phyloP scores from a whole-genome alignment of 257 asterid genomes.

The Cordia subcordata region DNA sequence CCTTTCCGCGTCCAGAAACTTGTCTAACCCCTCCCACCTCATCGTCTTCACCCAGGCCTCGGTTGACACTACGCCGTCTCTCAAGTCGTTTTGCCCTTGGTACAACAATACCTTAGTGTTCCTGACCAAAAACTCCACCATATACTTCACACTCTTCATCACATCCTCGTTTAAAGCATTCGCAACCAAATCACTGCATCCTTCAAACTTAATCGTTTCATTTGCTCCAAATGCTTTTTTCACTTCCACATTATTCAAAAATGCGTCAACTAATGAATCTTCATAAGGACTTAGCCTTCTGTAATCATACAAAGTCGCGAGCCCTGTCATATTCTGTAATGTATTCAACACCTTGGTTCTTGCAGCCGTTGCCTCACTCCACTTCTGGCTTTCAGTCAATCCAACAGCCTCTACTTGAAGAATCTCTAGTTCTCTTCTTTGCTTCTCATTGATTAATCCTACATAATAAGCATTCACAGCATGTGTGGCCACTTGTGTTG shows the following conservation, averaged over 20 bases:
- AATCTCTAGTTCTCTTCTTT: slow-evolving; percentile 41
- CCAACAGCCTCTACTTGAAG: slow-evolving; percentile 37
- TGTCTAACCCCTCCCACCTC: slow-evolving; percentile 50
- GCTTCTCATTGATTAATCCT: slow-evolving; percentile 63
- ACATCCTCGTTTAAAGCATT: slow-evolving; percentile 52
- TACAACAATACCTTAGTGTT: slow-evolving; percentile 60
- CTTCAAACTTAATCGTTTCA: slow-evolving; percentile 29
- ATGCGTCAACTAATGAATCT: slow-evolving; percentile 36
- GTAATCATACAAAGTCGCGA: slow-evolving; percentile 64
- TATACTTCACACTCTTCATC: slow-evolving; percentile 76
- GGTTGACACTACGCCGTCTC: slow-evolving; percentile 61
- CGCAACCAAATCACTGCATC: slow-evolving; percentile 51
- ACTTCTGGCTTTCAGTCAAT: slow-evolving; percentile 26
- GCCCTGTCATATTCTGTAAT: slow-evolving; percentile 60
- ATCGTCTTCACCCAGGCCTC: slow-evolving; percentile 65
- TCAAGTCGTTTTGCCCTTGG: slow-evolving; percentile 71
- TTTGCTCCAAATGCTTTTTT: slow-evolving; percentile 52
- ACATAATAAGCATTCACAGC: slow-evolving; percentile 40
- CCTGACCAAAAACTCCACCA: slow-evolving; percentile 64
- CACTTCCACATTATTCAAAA: slow-evolving; percentile 44
- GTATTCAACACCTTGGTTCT: slow-evolving; percentile 30
- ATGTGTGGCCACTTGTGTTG: slow-evolving; percentile 57
- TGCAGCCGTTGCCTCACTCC: slow-evolving; percentile 57
- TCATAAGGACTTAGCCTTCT: slow-evolving; percentile 59
- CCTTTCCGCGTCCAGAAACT: slow-evolving; percentile 64